These are phyloP conservation scores for Dalbergia cultrata DNA, from an alignment of 306 rosid species.

Conservation along the genomic window DNA sequence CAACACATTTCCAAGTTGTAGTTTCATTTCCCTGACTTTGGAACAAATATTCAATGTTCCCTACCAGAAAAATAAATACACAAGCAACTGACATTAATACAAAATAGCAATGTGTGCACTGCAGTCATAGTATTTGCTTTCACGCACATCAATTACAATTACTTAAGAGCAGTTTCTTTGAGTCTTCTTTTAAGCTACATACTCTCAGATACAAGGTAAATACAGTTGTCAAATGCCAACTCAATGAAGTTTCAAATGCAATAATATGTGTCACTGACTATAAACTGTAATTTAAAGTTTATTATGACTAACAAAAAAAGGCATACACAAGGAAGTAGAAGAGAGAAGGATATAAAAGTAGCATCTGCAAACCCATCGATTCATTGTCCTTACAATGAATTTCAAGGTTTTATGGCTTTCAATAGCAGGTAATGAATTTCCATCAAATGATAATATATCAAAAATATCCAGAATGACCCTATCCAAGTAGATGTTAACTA, in stretches of 20 bases:
- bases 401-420: conserved; percentile 14
- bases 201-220: conserved; percentile 1
- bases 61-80: conserved; percentile 46
- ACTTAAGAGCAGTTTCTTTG: not conserved
- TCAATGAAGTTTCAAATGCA: not conserved
- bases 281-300: not conserved
- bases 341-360: not conserved
- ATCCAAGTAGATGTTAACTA: not conserved
- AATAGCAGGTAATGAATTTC: not conserved
- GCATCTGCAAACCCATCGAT: conserved; percentile 3
- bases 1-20: conserved; percentile 74
- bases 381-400: not conserved
- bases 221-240: conserved; percentile 14
- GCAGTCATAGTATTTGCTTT: conserved; percentile 21
- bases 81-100: conserved; percentile 20
- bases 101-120: conserved; percentile 2
- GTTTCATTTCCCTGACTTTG: conserved; percentile 59
- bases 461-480: conserved; percentile 14
- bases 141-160: conserved; percentile 25
- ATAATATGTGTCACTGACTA: not conserved
- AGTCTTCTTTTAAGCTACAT: conserved; percentile 1
- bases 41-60: conserved; percentile 49
- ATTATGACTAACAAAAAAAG: not conserved
- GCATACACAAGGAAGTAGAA: not conserved
- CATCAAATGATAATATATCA: not conserved